These are phyloP conservation scores for Lyophyllum atratum DNA, from an alignment of 768 basidiomycete genomes.

Conservation along the genomic window DNA sequence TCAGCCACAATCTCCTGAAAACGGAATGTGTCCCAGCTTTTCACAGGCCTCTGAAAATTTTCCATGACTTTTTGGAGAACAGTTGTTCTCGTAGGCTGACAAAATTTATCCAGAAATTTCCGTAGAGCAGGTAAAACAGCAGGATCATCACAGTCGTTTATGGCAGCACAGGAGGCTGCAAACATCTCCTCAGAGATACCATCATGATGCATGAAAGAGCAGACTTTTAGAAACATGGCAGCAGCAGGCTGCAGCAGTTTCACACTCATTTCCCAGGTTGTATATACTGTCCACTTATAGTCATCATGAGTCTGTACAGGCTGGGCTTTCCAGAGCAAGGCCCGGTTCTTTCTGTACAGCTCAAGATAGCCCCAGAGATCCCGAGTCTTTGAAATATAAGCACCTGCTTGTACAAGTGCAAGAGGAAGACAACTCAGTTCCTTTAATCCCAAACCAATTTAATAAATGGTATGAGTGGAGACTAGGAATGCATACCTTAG, in stretches of 20 bases:
- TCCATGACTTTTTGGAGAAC: too few relatives aligned
- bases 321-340: too few relatives aligned
- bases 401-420: conserved; percentile 5
- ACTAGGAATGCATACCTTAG: not conserved
- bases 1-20: not conserved
- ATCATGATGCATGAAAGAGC: not conserved
- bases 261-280: not conserved
- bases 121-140: not conserved
- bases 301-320: not conserved
- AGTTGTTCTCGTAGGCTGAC: too few relatives aligned
- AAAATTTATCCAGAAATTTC: not conserved
- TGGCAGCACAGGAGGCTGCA: not conserved
- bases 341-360: not conserved
- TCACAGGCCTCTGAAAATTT: too few relatives aligned
- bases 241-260: not conserved
- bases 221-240: not conserved
- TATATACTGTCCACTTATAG: not conserved
- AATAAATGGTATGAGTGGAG: not conserved
- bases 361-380: not conserved
- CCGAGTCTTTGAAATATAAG: not conserved
- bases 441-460: not conserved
- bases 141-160: not conserved
- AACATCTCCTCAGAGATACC: not conserved
- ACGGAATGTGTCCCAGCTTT: not conserved
- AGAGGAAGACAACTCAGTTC: conserved; percentile 1